Percentiles rank a stretch among this genome's conserved stretches.
Conservation (phyloP, 257 asterid genomes). For the Salvia rosmarinus region DNA sequence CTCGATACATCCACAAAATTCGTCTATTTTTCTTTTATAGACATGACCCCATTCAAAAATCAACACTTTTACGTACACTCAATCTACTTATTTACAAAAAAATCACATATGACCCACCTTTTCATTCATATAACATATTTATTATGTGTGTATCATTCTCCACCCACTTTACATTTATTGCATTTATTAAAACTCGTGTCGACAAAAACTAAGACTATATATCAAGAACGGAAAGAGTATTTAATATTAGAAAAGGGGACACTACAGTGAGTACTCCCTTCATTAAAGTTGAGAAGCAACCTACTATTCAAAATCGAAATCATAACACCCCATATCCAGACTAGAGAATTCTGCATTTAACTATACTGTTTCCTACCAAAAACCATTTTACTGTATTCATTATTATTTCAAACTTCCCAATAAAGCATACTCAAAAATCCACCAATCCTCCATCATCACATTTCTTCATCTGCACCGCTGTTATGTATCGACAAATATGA, state of each 20-base stretch:
- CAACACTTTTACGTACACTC: too few species aligned
- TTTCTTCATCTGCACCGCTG: background rate
- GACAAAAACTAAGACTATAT: too few species aligned
- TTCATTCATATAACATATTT: too few species aligned
- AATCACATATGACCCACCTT: too few species aligned
- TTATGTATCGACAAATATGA: background rate
- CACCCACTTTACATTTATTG: too few species aligned
- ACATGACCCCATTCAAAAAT: too few species aligned
- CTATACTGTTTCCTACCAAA: conserved; percentile 23
- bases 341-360: conserved; percentile 30
- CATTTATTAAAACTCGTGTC: too few species aligned
- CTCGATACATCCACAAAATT: too few species aligned
- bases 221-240: too few species aligned
- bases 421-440: conserved; percentile 23
- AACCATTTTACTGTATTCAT: conserved; percentile 7
- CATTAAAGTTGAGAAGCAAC: conserved; percentile 37
- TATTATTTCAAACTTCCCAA: conserved; percentile 28
- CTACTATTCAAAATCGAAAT: conserved; percentile 45
- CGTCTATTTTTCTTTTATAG: too few species aligned
- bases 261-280: background rate
- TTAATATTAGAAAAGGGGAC: background rate
- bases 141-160: too few species aligned
- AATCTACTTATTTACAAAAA: too few species aligned
- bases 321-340: conserved; percentile 37
- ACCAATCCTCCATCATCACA: conserved; percentile 2